Base-by-base conservation (phyloP, 106 monocot species). In the Dactylorhiza incarnata region DNA sequence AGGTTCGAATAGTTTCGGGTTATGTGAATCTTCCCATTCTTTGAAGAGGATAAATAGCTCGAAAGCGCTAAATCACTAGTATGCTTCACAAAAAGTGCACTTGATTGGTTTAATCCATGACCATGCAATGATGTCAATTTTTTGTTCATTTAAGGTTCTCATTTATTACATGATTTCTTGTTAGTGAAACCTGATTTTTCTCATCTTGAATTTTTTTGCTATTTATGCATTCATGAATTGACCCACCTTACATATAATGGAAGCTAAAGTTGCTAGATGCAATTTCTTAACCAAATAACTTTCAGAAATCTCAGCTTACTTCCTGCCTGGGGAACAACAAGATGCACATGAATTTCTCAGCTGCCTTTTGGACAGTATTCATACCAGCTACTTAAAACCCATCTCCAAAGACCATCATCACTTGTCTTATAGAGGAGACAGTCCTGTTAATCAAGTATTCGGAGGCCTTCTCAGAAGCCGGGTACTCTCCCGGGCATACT, bases 281-380 rank as follows among this genome's bases (percentile, higher is more conserved):
- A 73, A 74, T 65, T 76, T 77, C 86, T 90, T 95, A 54, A 90
- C 83, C 54, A 49, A 49, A 49, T 55, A 10, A 73, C 70, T 48
- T 26, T 43, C 81, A 96, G 95, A 91, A 77, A 90, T 93, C 83
- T 96, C 90, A 66, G 72, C 87, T 61, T 78, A 75, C 72, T 91
- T 94, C 51, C 26, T 49, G 56, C 63, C 68, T 22, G 84, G 84
- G 0, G 67, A 78, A 43, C 93, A 97, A 58, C 87, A 89, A 62
- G 96, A 97, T 81, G 89, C 96, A 7, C 96, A 97, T 74, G 96
- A 93, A 65, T 97, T 93, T 66, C 86, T 94, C 24, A 52, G 25
- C 14, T 81, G 79, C 37, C 82, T 97, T 46, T 72, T 93, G n/a
- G 86, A 97, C 37, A 80, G 71, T 37, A 77, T 97, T 25, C 71